A percentile compares a stretch with the other conserved stretches of the same genome.
These are phyloP conservation scores for Cutaneotrichosporon sp. DNA, from an alignment of 1,284 basidiomycete species.

Conservation along the genomic window DNA sequence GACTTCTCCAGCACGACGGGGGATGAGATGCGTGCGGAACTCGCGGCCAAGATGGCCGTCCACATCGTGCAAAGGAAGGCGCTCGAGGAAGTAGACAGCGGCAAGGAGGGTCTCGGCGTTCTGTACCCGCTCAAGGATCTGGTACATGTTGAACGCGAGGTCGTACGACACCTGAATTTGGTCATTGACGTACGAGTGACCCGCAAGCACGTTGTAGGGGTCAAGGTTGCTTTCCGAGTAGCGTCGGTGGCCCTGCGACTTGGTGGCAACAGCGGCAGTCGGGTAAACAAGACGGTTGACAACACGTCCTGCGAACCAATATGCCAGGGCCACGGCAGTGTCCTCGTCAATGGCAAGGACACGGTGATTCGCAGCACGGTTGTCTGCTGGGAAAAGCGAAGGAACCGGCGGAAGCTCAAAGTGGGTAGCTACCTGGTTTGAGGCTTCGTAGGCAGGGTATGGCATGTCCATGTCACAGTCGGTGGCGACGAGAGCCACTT, in stretches of 20 bases:
- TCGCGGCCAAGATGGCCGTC: slow-evolving; percentile 5
- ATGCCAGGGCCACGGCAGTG: not conserved
- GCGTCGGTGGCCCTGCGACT: not conserved
- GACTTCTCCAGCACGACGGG: not conserved
- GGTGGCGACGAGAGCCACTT: no score
- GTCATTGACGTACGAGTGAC: slow-evolving; percentile 4
- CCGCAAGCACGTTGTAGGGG: slow-evolving; percentile 9
- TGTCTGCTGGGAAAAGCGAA: not conserved
- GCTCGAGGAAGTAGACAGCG: slow-evolving; percentile 15
- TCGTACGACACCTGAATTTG: slow-evolving; percentile 5
- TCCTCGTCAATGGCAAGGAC: not conserved
- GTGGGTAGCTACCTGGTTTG: not conserved
- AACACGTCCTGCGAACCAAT: not conserved
- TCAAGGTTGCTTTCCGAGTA: slow-evolving; percentile 1
- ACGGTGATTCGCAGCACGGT: not conserved
- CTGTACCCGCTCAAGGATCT: slow-evolving; percentile 8
- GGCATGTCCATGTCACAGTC: no score
- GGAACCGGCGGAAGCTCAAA: not conserved
- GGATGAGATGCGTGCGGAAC: slow-evolving; percentile 3
- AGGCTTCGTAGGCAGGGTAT: no score
- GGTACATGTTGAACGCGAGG: slow-evolving; percentile 8
- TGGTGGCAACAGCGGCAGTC: not conserved
- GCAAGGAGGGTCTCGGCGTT: slow-evolving; percentile 14
- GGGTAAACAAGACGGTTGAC: slow-evolving; percentile 1
- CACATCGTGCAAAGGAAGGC: slow-evolving; percentile 12